Evolutionary conservation across 129 eudicot genomes (phyloP), one percentile per base, ranked within the genome.

Genomic region (Silybum marianum): DNA sequence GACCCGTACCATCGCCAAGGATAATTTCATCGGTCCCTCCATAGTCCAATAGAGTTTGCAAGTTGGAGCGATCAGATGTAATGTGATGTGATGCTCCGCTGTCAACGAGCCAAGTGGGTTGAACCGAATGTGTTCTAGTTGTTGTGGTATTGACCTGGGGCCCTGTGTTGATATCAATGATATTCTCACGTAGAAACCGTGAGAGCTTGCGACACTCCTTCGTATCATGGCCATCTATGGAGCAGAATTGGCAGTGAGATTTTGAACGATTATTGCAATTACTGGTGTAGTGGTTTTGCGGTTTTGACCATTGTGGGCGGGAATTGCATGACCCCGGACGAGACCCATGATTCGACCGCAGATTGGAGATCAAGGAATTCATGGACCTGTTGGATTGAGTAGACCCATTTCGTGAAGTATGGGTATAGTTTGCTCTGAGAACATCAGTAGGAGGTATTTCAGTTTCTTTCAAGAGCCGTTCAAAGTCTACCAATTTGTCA

Each of bases 11-110:
- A 38, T 38, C 9, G 9, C 42, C 76, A n/a, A 71, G 54, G 24
- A 36, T 10, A 71, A 71, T 71, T 71, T 71, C 75, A 19, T 40
- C 77, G 6, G 72, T 51, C 12, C 84, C 78, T 4, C 63, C 58
- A 23, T 80, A 80, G n/a, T 80, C 71, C 48, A 19, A 54, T 34
- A 44, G 46, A 72, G 60, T 11, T 80, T 80, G 48, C 34, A 30
- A 5, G 38, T 58, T 21, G 14, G 77, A 73, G 13, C 18, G 63
- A 22, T 80, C 66, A 9, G 78, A 48, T 71, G 84, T 72, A 13
- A 80, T 4, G 54, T 72, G 78, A 8, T 80, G 72, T 9, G 84
- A 80, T 21, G 73, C 78, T 0, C 84, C 84, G 7, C 72, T 71
- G 78, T 80, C 54, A 44, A 44, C 10, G 13, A 44, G 54, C 54